Evolutionary conservation across 2,329 filamentous ascomycete species (phyloP), one percentile per base, ranked within the genome.

Genomic region (Pseudogymnoascus sp.): DNA sequence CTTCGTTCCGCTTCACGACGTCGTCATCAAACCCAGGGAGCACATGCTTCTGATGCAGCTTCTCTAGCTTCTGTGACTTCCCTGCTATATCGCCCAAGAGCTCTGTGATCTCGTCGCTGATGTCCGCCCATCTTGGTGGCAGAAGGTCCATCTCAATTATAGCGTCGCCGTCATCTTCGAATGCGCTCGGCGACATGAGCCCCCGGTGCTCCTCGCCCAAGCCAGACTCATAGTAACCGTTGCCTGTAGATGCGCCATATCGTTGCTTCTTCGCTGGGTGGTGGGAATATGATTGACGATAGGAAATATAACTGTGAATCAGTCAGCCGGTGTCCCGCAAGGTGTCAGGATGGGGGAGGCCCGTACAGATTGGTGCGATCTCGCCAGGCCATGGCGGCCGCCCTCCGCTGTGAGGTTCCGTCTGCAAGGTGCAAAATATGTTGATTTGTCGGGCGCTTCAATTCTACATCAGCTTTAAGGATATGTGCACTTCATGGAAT

Each of bases 101-200:
- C 64, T 97, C 91, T 31, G 89, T 88, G 65, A 99, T 91, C 74
- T 97, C 92, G 74, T 97, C 95, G 71, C 93, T 93, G 64, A 96
- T 83, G 73, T 99, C 95, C 64, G 93, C 89, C 95, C 95, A 99
- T 65, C 95, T 88, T 62, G 95, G 95, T 23, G 95, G 95, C 16
- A 99, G 82, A 40, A 96, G 80, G 76, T 97, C 93, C 95, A 99
- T 97, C 80, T 99, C 95, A 71, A 99, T 97, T 63, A 99, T 87
- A 18, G 91, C 90, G 76, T 97, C 93, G 73, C 92, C 92, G 77
- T 96, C 91, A 75, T 96, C 90, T 60, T 83, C 86, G 74, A 89
- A 92, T 69, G 88, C 88, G 71, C 84, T 86, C 63, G 86, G 82
- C 66, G 92, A 90, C 74, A 99, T 89, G 71, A 99, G 88, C 42